These are phyloP conservation scores for Naumovozyma castellii DNA, from an alignment of 805 yeast genomes.

Conservation along the genomic window DNA sequence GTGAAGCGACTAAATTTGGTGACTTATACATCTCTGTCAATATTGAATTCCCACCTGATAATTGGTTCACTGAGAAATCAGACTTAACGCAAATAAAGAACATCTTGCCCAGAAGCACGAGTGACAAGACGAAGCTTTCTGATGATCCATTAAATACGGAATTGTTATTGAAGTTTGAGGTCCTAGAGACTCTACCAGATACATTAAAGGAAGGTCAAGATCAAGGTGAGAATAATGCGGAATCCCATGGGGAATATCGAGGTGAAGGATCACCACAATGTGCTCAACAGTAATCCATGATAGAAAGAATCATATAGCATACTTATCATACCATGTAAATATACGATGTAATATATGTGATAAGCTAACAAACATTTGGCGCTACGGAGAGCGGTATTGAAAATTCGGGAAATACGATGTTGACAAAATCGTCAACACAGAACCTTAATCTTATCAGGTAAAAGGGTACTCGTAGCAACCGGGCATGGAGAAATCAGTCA, in stretches of 20 bases:
- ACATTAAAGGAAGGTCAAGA: slow-evolving; percentile 1
- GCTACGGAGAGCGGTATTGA: no score
- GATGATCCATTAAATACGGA: slow-evolving; percentile 25
- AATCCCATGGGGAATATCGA: slow-evolving; percentile 5
- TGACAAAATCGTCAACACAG: no score
- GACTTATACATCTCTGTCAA: slow-evolving; percentile 62
- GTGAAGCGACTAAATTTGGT: slow-evolving; percentile 38
- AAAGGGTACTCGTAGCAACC: no score
- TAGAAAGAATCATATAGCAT: background rate
- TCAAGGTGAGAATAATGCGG: slow-evolving; percentile 2
- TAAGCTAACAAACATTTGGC: no score
- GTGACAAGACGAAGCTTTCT: slow-evolving; percentile 6
- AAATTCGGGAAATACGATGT: no score
- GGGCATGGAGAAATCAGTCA: no score
- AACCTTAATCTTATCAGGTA: no score
- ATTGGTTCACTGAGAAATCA: slow-evolving; percentile 70
- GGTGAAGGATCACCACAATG: slow-evolving; percentile 32
- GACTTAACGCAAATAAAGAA: slow-evolving; percentile 49
- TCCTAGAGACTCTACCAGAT: slow-evolving; percentile 12
- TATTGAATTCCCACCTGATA: slow-evolving; percentile 74
- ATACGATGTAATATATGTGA: no score
- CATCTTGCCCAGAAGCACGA: slow-evolving; percentile 37
- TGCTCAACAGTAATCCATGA: slow-evolving; percentile 34
- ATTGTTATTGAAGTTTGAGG: slow-evolving; percentile 20
- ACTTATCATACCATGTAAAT: background rate